Evolutionary conservation across 192 early-diverging fungal species (phyloP).

Genomic region (Kickxella alabastrina): DNA sequence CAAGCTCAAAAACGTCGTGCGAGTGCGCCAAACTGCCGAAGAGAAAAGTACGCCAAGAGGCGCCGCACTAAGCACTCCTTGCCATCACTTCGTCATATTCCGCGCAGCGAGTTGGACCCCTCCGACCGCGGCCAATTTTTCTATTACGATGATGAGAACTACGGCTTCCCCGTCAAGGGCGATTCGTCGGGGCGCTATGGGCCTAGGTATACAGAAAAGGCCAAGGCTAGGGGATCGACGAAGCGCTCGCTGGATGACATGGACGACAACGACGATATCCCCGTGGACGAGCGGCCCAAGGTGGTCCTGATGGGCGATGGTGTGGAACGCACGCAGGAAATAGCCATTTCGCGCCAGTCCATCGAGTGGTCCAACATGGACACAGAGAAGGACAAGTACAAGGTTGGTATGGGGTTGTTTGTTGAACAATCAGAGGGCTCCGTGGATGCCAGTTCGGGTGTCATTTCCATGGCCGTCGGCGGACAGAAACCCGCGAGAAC

Average conservation of each 20-base stretch:
- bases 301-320: conserved; percentile 15
- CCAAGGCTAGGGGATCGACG: not conserved
- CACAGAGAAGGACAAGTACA: conserved; percentile 16
- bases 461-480: conserved; percentile 25
- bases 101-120: conserved; percentile 22
- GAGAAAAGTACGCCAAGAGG: conserved; percentile 37
- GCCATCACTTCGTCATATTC: conserved; percentile 23
- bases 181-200: conserved; percentile 19
- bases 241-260: conserved; percentile 16
- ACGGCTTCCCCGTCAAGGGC: conserved; percentile 26
- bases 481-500: conserved; percentile 29
- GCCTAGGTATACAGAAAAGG: conserved; percentile 7
- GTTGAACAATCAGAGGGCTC: conserved; percentile 11
- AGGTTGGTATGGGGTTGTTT: conserved; percentile 22
- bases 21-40: conserved; percentile 44
- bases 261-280: conserved; percentile 41
- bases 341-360: conserved; percentile 27
- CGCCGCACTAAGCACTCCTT: conserved; percentile 17
- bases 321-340: conserved; percentile 5
- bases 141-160: conserved; percentile 47
- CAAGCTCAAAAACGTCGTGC: conserved; percentile 38
- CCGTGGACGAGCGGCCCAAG: conserved; percentile 10
- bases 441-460: conserved; percentile 16
- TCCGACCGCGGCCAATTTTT: conserved; percentile 26
- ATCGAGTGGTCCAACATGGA: conserved; percentile 28